phyloP scores from a whole-genome alignment of 2,329 filamentous ascomycete species.

The Beauveria scarabaeidicola region DNA sequence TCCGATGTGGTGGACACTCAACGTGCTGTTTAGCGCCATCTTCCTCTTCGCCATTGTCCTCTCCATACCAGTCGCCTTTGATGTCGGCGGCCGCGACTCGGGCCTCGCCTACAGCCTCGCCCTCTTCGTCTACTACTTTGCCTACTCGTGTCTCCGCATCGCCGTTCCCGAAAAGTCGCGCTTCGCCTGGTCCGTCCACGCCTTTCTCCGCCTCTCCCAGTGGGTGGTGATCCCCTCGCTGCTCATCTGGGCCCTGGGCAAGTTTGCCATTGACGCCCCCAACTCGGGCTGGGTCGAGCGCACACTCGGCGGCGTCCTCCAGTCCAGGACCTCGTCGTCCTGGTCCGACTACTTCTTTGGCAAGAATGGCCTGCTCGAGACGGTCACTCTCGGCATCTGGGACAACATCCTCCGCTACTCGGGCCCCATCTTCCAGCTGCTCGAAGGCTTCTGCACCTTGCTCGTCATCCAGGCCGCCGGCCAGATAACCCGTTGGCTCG shows the following conservation, averaged over 20 bases:
- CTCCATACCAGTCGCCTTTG: conserved; percentile 93
- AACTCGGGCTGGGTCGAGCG: conserved; percentile 72
- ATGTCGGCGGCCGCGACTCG: conserved; percentile 91
- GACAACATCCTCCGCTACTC: conserved; percentile 83
- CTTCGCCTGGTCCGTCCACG: conserved; percentile 62
- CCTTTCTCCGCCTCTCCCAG: conserved; percentile 66
- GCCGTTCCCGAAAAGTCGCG: conserved; percentile 71
- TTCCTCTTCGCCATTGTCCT: conserved; percentile 91
- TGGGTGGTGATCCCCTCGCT: conserved; percentile 79
- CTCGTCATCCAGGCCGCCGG: conserved; percentile 92
- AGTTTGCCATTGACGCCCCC: conserved; percentile 86
- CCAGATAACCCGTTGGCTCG: conserved; percentile 89
- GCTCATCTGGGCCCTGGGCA: conserved; percentile 90
- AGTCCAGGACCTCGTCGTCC: conserved; percentile 48
- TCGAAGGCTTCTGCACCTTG: conserved; percentile 93
- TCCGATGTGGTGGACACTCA: conserved; percentile 75
- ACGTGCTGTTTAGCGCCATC: conserved; percentile 67
- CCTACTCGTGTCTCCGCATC: conserved; percentile 74
- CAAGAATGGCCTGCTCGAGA: conserved; percentile 73
- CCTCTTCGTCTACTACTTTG: conserved; percentile 82
- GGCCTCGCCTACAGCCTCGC: conserved; percentile 89
- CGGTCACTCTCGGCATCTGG: conserved; percentile 74
- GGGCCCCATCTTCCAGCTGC: conserved; percentile 86
- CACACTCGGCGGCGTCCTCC: conserved; percentile 61
- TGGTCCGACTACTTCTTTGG: conserved; percentile 83